Evolutionary conservation across 768 basidiomycete genomes (phyloP), one percentile per base, ranked within the genome.

Genomic region (Pleurotus ostreatus): DNA sequence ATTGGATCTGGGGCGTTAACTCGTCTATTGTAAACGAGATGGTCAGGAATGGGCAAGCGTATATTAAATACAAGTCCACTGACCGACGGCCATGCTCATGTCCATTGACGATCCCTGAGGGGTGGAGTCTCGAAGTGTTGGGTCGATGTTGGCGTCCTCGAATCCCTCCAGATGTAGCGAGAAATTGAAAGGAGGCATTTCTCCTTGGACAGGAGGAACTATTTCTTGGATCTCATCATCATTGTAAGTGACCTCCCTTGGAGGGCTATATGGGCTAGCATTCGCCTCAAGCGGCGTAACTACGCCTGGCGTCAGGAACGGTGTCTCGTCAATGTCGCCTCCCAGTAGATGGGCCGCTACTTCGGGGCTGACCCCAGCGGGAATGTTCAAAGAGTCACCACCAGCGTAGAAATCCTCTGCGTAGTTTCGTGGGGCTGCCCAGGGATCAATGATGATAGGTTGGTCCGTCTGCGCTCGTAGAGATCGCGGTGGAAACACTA

Each of bases 391-490:
- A 38, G 72, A 25, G 51, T 80, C 77, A 1, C 78, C 80, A 11
- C 76, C 78, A 4, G 76, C 69, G 57, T 75, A 76, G 57, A 69
- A 74, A 60, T 78, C 77, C 58, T 77, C 75, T 0, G 76, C 74
- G 44, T 71, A 74, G 5, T 65, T 69, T 23, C 63, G 65, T 4
- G 77, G 71, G 22, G 70, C 74, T 37, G 62, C 61, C 78, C 77
- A 79, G 25, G 70, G 70, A 61, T 78, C 76, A 16, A 78, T 56
- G 5, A 73, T 71, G 5, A 71, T 57, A 20, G 60, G 59, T n/a
- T 61, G 61, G 37, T 49, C 20, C 7, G 51, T 4, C 16, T 18
- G 39, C 23, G 4, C 6, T 9, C 25, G 37, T n/a, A 41, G 18
- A 41, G 51, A 13, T 12, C 12, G 51, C 2, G 51, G 51, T 12